Base-by-base conservation (phyloP, 75 land plant species). In the Ceratopteris richardii region DNA sequence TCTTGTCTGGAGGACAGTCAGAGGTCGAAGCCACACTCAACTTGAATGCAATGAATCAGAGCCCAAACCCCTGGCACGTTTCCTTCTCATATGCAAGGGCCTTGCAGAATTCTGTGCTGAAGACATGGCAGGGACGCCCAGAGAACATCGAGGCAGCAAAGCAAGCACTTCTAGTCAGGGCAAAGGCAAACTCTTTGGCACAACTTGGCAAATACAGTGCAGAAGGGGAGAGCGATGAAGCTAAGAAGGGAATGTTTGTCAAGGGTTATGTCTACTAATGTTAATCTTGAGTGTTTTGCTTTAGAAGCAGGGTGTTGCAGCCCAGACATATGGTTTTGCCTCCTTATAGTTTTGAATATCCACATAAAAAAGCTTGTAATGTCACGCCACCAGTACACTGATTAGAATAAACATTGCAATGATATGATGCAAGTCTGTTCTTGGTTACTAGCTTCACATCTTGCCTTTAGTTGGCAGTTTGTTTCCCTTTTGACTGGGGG, bases 11-110 rank as follows among this genome's bases (percentile, higher is more conserved):
- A 40, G 86, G 86, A 1, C 86, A 91, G 56, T 91, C 97, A 26
- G 97, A 91, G 69, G 79, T 84, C 55, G 97, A 91, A 44, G 97
- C 97, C 1, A 83, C 86, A 1, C 54, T 80, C 50, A 83, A 83
- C 70, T 29, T 83, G 69, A 83, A 83, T 37, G 80, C 85, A 17
- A 82, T 82, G 79, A 82, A 82, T 76, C 83, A 80, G 61, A 61
- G 40, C 44, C 68, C 73, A 16, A 68, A 80, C 73, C 83, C 81
- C 36, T 80, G 83, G 83, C 83, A 80, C 41, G 83, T 80, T 22
- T 80, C 83, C 1, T 80, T 80, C 77, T 80, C 81, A 1, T 80
- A 80, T 29, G 83, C 83, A n/a, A 62, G 83, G 25, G 83, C 83
- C 9, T 68, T 80, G 23, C 83, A 80, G 55, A 80, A 80, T 73